Conservation (phyloP, 2,329 filamentous ascomycete species). For the Colletotrichum siamense region DNA sequence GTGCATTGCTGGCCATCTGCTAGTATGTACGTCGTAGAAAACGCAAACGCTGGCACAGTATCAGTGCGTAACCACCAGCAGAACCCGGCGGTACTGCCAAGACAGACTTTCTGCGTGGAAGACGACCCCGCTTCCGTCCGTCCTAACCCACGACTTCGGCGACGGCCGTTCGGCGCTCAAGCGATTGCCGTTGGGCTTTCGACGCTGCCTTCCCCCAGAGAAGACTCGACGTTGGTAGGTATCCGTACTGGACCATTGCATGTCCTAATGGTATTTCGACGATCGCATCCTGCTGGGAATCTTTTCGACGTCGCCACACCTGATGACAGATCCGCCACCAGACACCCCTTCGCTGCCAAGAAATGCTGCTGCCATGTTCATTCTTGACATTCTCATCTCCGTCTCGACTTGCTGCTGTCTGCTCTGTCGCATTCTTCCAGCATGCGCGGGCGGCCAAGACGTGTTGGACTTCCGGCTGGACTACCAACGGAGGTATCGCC, state of each 20-base stretch:
- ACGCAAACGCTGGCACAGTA: background rate
- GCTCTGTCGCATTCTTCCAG: background rate
- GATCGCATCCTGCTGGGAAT: background rate
- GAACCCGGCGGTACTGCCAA: background rate
- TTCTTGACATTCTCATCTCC: background rate
- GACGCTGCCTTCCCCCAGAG: background rate
- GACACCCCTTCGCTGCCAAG: background rate
- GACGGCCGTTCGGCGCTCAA: background rate
- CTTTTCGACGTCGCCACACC: background rate
- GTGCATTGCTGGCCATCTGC: background rate
- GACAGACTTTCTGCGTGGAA: background rate
- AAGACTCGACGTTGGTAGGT: background rate
- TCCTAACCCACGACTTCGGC: background rate
- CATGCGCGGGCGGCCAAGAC: background rate
- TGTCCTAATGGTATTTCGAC: background rate
- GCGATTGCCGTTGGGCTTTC: background rate
- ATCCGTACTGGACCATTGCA: background rate
- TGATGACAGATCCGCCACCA: background rate
- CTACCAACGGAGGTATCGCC: background rate
- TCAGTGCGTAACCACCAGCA: background rate
- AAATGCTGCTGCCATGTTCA: background rate
- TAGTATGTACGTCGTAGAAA: background rate
- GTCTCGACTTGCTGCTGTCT: background rate
- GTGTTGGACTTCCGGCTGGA: background rate
- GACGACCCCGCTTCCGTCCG: slow-evolving; percentile 1